These are phyloP conservation scores for Clausena lansium DNA, from an alignment of 345 rosid genomes.

Conservation along the genomic window DNA sequence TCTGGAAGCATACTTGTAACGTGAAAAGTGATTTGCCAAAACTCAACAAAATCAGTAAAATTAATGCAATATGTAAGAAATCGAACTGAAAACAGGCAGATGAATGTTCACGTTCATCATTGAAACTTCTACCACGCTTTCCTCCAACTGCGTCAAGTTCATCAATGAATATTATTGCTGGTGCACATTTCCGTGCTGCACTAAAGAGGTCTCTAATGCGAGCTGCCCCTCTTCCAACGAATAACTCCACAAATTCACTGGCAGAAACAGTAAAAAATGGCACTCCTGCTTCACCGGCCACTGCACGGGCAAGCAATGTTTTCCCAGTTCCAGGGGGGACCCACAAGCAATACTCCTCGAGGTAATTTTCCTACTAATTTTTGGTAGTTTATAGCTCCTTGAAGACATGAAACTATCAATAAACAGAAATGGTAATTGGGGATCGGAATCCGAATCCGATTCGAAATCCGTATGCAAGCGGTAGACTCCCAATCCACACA, in stretches of 20 bases:
- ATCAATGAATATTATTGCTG: conserved; percentile 89
- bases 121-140: conserved; percentile 94
- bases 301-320: conserved; percentile 93
- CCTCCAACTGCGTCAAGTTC: conserved; percentile 99
- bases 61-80: not conserved
- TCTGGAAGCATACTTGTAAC: not conserved
- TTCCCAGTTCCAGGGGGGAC: conserved; percentile 99
- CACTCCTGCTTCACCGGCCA: conserved; percentile 95
- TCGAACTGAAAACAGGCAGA: not conserved
- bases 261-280: conserved; percentile 95
- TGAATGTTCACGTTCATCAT: conserved; percentile 77
- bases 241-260: conserved; percentile 94
- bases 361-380: conserved; percentile 88
- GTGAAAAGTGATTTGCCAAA: not conserved
- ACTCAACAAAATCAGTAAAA: not conserved
- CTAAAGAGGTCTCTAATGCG: conserved; percentile 87
- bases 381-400: conserved; percentile 82
- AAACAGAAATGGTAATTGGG: not conserved
- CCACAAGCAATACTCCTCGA: conserved; percentile 85
- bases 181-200: conserved; percentile 76
- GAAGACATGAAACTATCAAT: conserved; percentile 94
- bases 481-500: too few relatives aligned
- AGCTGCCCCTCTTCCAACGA: conserved; percentile 99
- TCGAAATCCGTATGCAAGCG: too few relatives aligned
- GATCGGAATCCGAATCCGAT: too few relatives aligned